phyloP scores from a whole-genome alignment of 495 filamentous ascomycete genomes.

The Penicillium arizonense region DNA sequence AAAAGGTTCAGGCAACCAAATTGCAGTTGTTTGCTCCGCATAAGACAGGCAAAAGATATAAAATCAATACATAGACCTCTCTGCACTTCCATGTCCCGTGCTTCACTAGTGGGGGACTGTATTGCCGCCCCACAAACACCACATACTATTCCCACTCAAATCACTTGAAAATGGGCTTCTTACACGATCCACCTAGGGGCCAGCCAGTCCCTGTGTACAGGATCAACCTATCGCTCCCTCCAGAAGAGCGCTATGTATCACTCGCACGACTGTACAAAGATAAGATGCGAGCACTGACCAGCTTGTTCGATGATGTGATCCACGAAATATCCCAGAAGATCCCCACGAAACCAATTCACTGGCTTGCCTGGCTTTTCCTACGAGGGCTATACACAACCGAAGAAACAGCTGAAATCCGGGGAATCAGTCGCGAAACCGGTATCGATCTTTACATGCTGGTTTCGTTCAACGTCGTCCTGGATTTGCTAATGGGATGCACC shows the following conservation, averaged over 20 bases:
- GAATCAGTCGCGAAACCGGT: constrained; percentile 51
- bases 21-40: too few relatives aligned
- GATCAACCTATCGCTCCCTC: constrained; percentile 60
- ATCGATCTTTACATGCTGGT: constrained; percentile 60
- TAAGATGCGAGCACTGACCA: constrained; percentile 36
- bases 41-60: too few relatives aligned
- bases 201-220: constrained; percentile 35
- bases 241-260: constrained; percentile 51
- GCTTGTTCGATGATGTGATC: constrained; percentile 50
- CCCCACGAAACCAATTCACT: constrained; percentile 28
- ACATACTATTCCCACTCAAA: too few relatives aligned
- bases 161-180: too few relatives aligned
- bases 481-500: constrained; percentile 65
- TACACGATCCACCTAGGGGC: not conserved
- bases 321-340: constrained; percentile 19
- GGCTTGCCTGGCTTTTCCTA: constrained; percentile 42
- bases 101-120: too few relatives aligned
- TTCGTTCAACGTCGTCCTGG: constrained; percentile 60
- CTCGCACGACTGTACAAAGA: constrained; percentile 44
- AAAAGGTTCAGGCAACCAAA: too few relatives aligned
- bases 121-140: too few relatives aligned
- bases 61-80: too few relatives aligned
- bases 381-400: constrained; percentile 51
- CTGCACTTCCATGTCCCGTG: too few relatives aligned
- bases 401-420: constrained; percentile 60